phyloP scores from a whole-genome alignment of 2,329 filamentous ascomycete genomes.

The Xylariaceae sp. region DNA sequence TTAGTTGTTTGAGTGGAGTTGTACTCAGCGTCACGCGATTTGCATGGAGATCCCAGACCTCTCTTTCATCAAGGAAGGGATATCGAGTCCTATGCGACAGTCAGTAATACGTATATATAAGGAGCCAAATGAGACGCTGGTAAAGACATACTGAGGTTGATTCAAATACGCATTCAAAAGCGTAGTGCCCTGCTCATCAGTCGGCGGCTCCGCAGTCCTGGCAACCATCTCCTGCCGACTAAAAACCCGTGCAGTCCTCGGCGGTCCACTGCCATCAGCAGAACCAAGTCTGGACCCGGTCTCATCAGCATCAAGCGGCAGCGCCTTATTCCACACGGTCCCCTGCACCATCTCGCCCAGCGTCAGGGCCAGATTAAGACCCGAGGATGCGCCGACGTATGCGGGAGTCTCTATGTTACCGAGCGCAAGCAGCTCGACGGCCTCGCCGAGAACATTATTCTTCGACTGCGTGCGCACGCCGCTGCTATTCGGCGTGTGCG shows the following conservation, averaged over 20 bases:
- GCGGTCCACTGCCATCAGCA: conserved; percentile 6
- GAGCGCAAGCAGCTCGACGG: conserved; percentile 45
- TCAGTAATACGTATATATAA: conserved; percentile 2
- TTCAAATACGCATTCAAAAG: conserved; percentile 43
- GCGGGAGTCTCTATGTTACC: conserved; percentile 42
- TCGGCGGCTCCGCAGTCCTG: conserved; percentile 41
- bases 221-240: conserved; percentile 39
- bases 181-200: conserved; percentile 40
- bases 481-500: conserved; percentile 6
- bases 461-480: conserved; percentile 15
- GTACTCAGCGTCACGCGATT: conserved; percentile 35
- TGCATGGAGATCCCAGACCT: conserved; percentile 41
- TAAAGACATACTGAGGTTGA: conserved; percentile 35
- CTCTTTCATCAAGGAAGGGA: conserved; percentile 43
- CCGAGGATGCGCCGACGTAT: conserved; percentile 46
- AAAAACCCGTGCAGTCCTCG: conserved; percentile 23
- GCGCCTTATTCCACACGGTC: conserved; percentile 48
- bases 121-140: too few relatives aligned
- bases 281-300: conserved; percentile 7
- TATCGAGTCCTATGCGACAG: conserved; percentile 36
- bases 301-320: conserved; percentile 26
- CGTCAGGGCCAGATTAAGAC: conserved; percentile 44
- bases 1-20: conserved; percentile 34
- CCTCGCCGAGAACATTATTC: conserved; percentile 34
- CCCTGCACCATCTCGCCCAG: conserved; percentile 50